Conservation (phyloP, 2,329 filamentous ascomycete genomes). For the Sarocladiaceae sp. region DNA sequence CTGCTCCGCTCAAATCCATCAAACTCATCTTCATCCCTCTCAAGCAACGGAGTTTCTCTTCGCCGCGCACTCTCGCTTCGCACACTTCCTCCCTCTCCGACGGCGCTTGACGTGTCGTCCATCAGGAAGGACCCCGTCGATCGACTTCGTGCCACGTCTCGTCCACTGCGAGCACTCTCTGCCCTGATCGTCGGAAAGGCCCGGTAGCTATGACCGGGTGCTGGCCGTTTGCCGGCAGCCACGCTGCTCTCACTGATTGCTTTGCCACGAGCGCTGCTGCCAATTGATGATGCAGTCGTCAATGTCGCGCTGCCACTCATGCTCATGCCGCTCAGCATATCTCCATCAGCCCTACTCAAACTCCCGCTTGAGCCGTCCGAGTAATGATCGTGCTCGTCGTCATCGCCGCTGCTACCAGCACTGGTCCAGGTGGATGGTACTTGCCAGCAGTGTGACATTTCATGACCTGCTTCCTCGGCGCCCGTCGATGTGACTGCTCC, state of each 20-base stretch:
- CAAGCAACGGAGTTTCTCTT: not conserved
- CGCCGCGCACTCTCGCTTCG: not conserved
- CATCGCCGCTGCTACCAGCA: constrained; percentile 25
- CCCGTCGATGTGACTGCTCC: constrained; percentile 16
- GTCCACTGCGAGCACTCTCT: not conserved
- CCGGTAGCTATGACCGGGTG: not conserved
- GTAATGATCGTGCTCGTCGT: constrained; percentile 10
- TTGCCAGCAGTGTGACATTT: constrained; percentile 50
- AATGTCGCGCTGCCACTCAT: constrained; percentile 12
- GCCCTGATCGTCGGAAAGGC: constrained; percentile 1
- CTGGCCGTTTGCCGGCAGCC: not conserved
- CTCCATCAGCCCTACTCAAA: not conserved
- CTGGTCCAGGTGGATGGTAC: not conserved
- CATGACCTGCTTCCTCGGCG: constrained; percentile 37
- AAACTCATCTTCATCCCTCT: constrained; percentile 5
- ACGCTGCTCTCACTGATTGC: constrained; percentile 1
- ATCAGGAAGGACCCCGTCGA: not conserved
- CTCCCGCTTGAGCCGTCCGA: not conserved
- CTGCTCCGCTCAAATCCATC: not conserved
- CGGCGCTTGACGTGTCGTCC: not conserved
- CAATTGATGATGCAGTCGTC: constrained; percentile 1
- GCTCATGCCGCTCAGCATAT: constrained; percentile 11
- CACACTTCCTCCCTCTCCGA: not conserved
- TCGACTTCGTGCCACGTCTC: not conserved
- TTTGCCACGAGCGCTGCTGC: constrained; percentile 1